A percentile compares a stretch with the other conserved stretches of the same genome.
phyloP scores from a whole-genome alignment of 1,139 yeast species.

The Saccharomyces pastorianus region DNA sequence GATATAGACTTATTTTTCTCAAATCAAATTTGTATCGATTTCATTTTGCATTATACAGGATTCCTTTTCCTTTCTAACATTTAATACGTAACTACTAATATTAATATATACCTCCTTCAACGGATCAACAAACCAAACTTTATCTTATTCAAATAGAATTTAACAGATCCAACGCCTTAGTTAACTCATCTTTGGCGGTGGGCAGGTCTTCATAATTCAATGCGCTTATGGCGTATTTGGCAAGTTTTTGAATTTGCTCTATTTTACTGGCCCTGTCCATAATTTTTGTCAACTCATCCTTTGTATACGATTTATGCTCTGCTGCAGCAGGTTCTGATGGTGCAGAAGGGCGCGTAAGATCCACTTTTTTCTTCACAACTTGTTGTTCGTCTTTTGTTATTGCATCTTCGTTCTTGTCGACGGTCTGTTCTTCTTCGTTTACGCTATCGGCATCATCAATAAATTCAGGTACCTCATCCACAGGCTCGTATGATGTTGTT shows the following conservation, averaged over 20 bases:
- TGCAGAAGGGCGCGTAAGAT: neutral
- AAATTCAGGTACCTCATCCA: neutral
- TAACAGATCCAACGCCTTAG: constrained; percentile 49
- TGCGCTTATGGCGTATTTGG: constrained; percentile 89
- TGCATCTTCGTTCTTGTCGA: neutral
- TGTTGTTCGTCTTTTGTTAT: neutral
- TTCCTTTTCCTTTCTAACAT: constrained; percentile 1
- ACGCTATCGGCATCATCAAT: neutral
- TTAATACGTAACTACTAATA: neutral
- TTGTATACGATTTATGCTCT: constrained; percentile 6
- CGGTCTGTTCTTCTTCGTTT: neutral
- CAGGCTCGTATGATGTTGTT: neutral
- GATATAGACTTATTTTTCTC: neutral
- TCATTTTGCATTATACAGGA: constrained; percentile 1
- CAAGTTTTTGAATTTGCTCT: constrained; percentile 67
- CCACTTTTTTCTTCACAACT: neutral
- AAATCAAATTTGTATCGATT: neutral
- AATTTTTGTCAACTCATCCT: constrained; percentile 16
- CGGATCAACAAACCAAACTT: neutral
- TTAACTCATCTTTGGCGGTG: constrained; percentile 75
- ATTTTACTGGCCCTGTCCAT: constrained; percentile 25
- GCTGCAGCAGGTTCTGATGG: constrained; percentile 4
- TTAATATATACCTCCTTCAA: constrained; percentile 2
- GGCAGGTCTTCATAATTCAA: constrained; percentile 79
- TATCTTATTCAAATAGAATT: constrained; percentile 8